Percentiles rank a stretch among this genome's conserved stretches.
phyloP scores from a whole-genome alignment of 306 rosid species.

The Quercus alba region DNA sequence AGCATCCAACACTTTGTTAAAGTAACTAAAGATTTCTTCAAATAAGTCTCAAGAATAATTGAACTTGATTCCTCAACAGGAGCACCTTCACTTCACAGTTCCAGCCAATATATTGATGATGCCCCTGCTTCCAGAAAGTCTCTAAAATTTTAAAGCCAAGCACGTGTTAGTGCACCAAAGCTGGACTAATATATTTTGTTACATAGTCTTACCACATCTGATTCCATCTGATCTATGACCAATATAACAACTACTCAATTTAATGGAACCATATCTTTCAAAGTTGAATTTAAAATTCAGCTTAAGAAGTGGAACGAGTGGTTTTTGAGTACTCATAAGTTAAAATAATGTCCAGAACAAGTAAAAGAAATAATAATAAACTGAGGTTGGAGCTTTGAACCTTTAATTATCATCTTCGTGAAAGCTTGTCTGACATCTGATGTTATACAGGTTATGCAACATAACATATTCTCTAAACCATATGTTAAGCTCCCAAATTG shows the following conservation, averaged over 20 bases:
- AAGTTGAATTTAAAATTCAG: conserved; percentile 16
- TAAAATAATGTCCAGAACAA: neutral
- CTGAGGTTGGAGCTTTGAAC: neutral
- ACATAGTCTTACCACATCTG: conserved; percentile 5
- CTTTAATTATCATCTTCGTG: neutral
- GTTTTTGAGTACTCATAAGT: conserved; percentile 17
- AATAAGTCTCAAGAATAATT: conserved; percentile 40
- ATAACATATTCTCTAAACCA: neutral
- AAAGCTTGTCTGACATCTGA: neutral
- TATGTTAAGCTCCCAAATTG: neutral
- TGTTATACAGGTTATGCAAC: neutral
- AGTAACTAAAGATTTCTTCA: conserved; percentile 46
- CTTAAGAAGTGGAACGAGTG: conserved; percentile 30
- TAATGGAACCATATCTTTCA: conserved; percentile 26
- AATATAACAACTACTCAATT: conserved; percentile 24
- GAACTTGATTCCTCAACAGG: conserved; percentile 50
- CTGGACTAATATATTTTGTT: conserved; percentile 21
- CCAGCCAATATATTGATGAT: conserved; percentile 25
- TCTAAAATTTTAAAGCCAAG: conserved; percentile 25
- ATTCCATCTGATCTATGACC: conserved; percentile 17
- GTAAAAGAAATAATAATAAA: neutral
- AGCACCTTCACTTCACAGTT: conserved; percentile 13
- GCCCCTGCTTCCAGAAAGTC: conserved; percentile 22
- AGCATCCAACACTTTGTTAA: conserved; percentile 59
- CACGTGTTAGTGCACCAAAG: conserved; percentile 26